A percentile compares a stretch with the other conserved stretches of the same genome.
These are phyloP conservation scores for Populus tomentosa DNA, from an alignment of 441 rosid genomes.

Conservation along the genomic window DNA sequence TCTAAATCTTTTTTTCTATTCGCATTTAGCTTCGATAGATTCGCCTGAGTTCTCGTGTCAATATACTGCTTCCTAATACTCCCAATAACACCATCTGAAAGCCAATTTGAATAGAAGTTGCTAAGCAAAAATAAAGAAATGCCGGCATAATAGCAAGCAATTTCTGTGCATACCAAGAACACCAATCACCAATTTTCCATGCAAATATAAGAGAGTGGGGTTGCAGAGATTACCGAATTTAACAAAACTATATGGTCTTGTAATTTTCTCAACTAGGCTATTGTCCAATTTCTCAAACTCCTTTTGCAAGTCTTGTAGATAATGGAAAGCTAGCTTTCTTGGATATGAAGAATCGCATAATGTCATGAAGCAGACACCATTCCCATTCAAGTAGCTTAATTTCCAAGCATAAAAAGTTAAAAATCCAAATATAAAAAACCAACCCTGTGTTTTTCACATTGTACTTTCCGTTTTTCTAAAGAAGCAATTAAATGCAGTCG, in stretches of 20 bases:
- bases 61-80: constrained; percentile 45
- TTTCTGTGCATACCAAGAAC: background rate
- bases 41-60: constrained; percentile 55
- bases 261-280: constrained; percentile 28
- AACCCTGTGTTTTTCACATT: background rate
- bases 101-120: background rate
- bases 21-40: constrained; percentile 45
- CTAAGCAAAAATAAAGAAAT: background rate
- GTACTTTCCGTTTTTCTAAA: background rate
- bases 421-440: background rate
- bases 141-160: background rate
- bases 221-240: constrained; percentile 35
- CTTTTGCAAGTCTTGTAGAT: constrained; percentile 46
- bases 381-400: constrained; percentile 45
- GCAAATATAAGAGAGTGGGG: background rate
- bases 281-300: constrained; percentile 38
- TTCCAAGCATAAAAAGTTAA: background rate
- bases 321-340: constrained; percentile 57
- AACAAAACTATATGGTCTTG: constrained; percentile 48
- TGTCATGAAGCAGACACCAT: constrained; percentile 46
- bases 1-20: constrained; percentile 30
- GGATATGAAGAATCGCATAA: constrained; percentile 56
- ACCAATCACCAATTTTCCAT: background rate
- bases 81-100: constrained; percentile 34
- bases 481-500: background rate